Conservation (phyloP, 352 stramenopile species). For the Phytopythium litorale region DNA sequence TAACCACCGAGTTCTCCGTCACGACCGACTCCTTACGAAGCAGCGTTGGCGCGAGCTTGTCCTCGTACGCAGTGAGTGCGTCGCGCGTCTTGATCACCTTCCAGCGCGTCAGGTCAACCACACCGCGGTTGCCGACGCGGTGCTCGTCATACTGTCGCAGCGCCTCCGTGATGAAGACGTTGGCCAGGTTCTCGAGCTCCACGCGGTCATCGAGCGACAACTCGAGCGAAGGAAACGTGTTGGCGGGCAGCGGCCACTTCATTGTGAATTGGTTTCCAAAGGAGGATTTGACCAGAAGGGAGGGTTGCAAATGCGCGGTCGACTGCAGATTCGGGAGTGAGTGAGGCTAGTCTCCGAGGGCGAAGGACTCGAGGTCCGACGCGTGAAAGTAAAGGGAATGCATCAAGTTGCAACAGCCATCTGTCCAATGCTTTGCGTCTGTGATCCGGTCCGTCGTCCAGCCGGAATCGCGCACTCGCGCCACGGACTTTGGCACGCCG, state of each 20-base stretch:
- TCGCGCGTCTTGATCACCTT: constrained; percentile 30
- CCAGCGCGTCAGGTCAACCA: constrained; percentile 22
- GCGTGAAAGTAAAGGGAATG: background rate
- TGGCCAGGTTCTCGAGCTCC: constrained; percentile 22
- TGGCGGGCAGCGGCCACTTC: constrained; percentile 24
- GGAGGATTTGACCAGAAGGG: background rate
- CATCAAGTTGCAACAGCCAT: background rate
- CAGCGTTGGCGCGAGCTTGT: constrained; percentile 12
- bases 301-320: background rate
- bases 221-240: constrained; percentile 25
- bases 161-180: constrained; percentile 23
- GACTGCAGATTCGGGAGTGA: background rate
- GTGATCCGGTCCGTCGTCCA: background rate
- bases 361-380: background rate
- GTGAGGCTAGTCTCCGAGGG: background rate
- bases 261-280: constrained; percentile 7
- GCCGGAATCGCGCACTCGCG: background rate
- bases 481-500: background rate
- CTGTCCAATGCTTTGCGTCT: background rate
- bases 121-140: constrained; percentile 19
- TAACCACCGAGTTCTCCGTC: background rate
- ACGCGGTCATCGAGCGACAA: constrained; percentile 22
- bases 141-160: constrained; percentile 30
- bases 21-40: constrained; percentile 2
- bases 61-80: constrained; percentile 22